Evolutionary conservation across 805 yeast species (phyloP).

Genomic region (Saturnispora saitoi): DNA sequence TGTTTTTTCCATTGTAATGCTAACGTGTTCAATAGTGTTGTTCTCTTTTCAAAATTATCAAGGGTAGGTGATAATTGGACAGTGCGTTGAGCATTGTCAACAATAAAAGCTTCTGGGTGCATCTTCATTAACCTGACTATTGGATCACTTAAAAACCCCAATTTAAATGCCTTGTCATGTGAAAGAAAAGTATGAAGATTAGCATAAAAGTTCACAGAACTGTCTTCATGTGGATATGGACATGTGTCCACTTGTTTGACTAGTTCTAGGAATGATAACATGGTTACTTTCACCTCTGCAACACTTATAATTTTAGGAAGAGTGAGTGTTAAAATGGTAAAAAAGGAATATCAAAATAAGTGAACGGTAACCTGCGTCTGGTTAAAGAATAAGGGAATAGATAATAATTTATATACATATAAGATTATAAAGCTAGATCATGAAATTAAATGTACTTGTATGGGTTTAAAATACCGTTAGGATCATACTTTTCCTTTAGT

Average conservation of each 20-base stretch:
- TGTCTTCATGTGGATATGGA: slow-evolving; percentile 24
- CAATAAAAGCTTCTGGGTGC: slow-evolving; percentile 18
- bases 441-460: slow-evolving; percentile 65
- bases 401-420: neutral
- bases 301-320: no score
- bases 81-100: slow-evolving; percentile 21
- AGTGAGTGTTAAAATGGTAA: no score
- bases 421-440: neutral
- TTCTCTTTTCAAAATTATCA: slow-evolving; percentile 35
- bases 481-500: slow-evolving; percentile 78
- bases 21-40: slow-evolving; percentile 32
- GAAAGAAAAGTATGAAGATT: slow-evolving; percentile 29
- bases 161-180: slow-evolving; percentile 27
- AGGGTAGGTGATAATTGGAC: slow-evolving; percentile 26
- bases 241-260: slow-evolving; percentile 26
- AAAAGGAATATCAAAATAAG: no score
- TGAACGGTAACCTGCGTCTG: no score
- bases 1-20: slow-evolving; percentile 35
- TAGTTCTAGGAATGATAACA: slow-evolving; percentile 18
- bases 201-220: slow-evolving; percentile 9
- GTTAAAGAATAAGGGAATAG: neutral
- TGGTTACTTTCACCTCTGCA: neutral
- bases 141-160: slow-evolving; percentile 34
- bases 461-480: slow-evolving; percentile 87
- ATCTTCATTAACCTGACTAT: slow-evolving; percentile 25